Conservation (phyloP, 2,329 filamentous ascomycete genomes). For the Hypoxylon sp. region DNA sequence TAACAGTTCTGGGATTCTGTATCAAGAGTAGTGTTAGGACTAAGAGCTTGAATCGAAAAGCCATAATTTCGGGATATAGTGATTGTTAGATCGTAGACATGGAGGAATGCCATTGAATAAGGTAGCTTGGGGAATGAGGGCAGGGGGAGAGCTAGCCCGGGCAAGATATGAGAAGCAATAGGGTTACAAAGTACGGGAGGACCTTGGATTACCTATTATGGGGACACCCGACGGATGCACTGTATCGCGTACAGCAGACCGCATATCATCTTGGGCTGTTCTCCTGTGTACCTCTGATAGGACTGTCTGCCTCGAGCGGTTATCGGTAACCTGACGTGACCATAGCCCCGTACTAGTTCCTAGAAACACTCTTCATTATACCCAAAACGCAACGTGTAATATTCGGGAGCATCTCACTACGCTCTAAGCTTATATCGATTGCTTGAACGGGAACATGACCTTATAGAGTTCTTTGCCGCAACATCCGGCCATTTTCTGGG, state of each 20-base stretch:
- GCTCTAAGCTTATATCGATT: not conserved
- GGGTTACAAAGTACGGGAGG: not conserved
- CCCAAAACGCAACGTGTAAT: not conserved
- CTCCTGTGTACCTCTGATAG: not conserved
- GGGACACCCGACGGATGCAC: not conserved
- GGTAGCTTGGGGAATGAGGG: not conserved
- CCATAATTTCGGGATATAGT: not conserved
- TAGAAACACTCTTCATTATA: not conserved
- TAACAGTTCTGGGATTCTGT: not conserved
- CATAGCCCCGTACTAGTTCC: not conserved
- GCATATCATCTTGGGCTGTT: not conserved
- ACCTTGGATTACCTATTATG: not conserved
- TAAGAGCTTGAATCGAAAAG: not conserved
- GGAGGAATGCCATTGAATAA: not conserved
- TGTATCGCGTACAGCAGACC: not conserved
- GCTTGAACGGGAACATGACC: not conserved
- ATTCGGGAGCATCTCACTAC: not conserved
- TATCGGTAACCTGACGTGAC: not conserved
- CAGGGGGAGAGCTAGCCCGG: not conserved
- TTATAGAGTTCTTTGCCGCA: not conserved
- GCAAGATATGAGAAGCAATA: not conserved
- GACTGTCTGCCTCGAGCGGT: not conserved
- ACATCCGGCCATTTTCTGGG: not conserved
- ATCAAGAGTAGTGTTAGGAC: not conserved
- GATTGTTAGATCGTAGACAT: not conserved